Evolutionary conservation across 1,284 basidiomycete genomes (phyloP).

Genomic region (Peniophora sp.): DNA sequence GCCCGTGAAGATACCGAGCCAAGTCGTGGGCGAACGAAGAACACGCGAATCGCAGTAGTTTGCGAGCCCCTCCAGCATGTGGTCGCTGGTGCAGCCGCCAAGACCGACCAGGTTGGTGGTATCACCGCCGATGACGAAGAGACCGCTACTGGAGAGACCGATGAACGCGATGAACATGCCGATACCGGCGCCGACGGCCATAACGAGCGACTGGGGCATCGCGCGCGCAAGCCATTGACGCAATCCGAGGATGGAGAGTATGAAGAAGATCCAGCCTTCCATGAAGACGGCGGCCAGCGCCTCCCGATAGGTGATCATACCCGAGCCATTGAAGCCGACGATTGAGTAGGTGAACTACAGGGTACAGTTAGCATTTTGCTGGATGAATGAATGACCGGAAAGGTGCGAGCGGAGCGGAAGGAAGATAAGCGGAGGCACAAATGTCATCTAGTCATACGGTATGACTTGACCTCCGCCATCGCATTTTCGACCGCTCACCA

Average conservation of each 20-base stretch:
- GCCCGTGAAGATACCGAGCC: conserved; percentile 88
- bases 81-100: conserved; percentile 61
- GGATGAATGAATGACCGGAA: no score
- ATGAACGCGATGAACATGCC: conserved; percentile 72
- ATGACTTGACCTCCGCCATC: no score
- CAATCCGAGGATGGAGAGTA: conserved; percentile 76
- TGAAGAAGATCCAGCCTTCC: conserved; percentile 83
- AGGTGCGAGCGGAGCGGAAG: no score
- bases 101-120: conserved; percentile 68
- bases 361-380: no score
- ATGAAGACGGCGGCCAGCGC: conserved; percentile 86
- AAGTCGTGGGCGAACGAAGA: conserved; percentile 70
- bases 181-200: conserved; percentile 82
- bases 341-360: conserved; percentile 89
- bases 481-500: no score
- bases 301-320: conserved; percentile 71
- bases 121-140: conserved; percentile 74
- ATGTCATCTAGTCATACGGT: no score
- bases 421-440: no score
- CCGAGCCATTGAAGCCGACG: conserved; percentile 76
- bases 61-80: conserved; percentile 28
- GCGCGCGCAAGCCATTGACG: conserved; percentile 87
- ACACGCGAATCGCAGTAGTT: conserved; percentile 64
- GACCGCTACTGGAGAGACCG: conserved; percentile 48
- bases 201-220: conserved; percentile 81